Percentiles rank a stretch among this genome's conserved stretches.
phyloP scores from a whole-genome alignment of 2,329 filamentous ascomycete genomes.

The Cladorrhinum sp. region DNA sequence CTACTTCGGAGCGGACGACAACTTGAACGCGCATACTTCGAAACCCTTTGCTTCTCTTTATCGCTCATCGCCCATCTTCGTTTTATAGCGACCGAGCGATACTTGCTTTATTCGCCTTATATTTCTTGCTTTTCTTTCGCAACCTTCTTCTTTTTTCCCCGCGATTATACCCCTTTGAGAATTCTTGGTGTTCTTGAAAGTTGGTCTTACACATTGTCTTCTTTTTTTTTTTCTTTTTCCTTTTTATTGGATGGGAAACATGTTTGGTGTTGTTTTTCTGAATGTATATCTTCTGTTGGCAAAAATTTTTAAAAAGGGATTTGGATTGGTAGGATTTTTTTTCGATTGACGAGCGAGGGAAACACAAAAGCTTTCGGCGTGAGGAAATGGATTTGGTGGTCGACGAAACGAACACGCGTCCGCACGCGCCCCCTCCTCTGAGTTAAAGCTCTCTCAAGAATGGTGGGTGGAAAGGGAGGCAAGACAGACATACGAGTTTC shows the following conservation, averaged over 20 bases:
- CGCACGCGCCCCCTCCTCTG: too few relatives aligned
- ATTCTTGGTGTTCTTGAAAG: constrained; percentile 3
- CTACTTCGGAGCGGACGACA: constrained; percentile 5
- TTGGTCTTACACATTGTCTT: background rate
- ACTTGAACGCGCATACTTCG: constrained; percentile 1
- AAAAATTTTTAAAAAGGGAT: background rate
- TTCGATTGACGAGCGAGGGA: background rate
- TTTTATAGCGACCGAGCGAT: too few relatives aligned
- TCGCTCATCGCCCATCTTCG: too few relatives aligned
- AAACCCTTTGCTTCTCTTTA: background rate
- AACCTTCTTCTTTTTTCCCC: background rate
- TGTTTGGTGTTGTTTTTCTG: constrained; percentile 2
- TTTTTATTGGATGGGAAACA: constrained; percentile 1
- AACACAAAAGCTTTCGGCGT: background rate
- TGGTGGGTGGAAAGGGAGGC: background rate
- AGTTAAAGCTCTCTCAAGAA: background rate
- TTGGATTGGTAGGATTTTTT: background rate
- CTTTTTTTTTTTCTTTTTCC: background rate
- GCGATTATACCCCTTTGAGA: constrained; percentile 13
- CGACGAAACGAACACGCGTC: too few relatives aligned
- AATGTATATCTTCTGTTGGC: background rate
- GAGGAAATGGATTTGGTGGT: background rate
- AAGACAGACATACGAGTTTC: constrained; percentile 11
- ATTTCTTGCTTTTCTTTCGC: constrained; percentile 2
- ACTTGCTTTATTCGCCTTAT: too few relatives aligned